These are phyloP conservation scores for Penicillium cinerascens DNA, from an alignment of 495 filamentous ascomycete species.

Conservation along the genomic window DNA sequence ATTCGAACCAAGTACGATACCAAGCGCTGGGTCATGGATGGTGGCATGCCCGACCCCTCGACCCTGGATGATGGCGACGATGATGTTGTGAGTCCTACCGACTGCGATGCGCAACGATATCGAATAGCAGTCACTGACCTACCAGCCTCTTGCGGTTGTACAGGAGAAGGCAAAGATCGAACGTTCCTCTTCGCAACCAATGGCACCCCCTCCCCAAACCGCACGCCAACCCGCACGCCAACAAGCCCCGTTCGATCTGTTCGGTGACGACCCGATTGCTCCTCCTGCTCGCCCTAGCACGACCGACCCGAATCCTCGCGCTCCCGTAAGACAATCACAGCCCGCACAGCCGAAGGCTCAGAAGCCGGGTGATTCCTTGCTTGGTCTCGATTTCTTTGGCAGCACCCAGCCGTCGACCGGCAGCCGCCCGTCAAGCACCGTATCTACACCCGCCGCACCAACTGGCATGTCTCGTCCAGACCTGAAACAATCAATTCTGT, in stretches of 20 bases:
- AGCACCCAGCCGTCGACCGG: slow-evolving; percentile 59
- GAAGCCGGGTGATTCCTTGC: slow-evolving; percentile 77
- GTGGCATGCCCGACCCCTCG: slow-evolving; percentile 83
- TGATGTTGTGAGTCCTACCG: slow-evolving; percentile 57
- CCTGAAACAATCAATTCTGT: slow-evolving; percentile 94
- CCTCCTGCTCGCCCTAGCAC: slow-evolving; percentile 64
- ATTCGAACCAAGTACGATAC: slow-evolving; percentile 98
- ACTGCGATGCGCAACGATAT: not conserved
- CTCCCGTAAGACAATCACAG: slow-evolving; percentile 56
- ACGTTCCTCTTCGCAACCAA: slow-evolving; percentile 53
- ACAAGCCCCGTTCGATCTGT: slow-evolving; percentile 56
- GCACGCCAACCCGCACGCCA: slow-evolving; percentile 43
- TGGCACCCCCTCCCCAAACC: slow-evolving; percentile 42
- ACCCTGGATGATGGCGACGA: slow-evolving; percentile 82
- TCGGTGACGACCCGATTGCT: slow-evolving; percentile 57
- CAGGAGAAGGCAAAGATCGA: slow-evolving; percentile 70
- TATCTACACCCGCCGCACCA: slow-evolving; percentile 53
- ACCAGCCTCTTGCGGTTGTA: slow-evolving; percentile 67
- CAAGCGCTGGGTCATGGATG: slow-evolving; percentile 98
- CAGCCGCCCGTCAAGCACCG: slow-evolving; percentile 67
- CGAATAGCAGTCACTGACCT: slow-evolving; percentile 19
- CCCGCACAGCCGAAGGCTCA: slow-evolving; percentile 54
- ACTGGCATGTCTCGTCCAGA: slow-evolving; percentile 77
- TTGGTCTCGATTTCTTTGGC: slow-evolving; percentile 93
- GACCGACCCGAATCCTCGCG: slow-evolving; percentile 54